phyloP scores from a whole-genome alignment of 1,284 basidiomycete genomes.

The Microbotryomycetes sp. region DNA sequence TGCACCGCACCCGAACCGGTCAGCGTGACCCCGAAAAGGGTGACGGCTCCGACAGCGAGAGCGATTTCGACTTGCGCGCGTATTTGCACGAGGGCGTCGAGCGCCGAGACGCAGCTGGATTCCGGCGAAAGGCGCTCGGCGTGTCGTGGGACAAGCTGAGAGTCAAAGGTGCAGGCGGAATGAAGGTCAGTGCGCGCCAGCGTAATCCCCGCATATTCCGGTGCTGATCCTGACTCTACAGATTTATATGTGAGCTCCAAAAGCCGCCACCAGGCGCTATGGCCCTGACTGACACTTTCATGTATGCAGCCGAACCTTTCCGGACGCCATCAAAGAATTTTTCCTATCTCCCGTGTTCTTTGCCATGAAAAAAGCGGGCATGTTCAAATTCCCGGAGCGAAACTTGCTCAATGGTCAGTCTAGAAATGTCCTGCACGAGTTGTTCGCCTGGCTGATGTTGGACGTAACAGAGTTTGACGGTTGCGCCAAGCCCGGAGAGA shows the following conservation, averaged over 20 bases:
- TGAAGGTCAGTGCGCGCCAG: conserved; percentile 39
- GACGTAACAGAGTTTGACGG: conserved; percentile 52
- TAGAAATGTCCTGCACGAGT: neutral
- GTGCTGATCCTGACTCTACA: conserved; percentile 32
- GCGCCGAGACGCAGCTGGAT: conserved; percentile 59
- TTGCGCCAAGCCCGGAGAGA: conserved; percentile 58
- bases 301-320: conserved; percentile 36
- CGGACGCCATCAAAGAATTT: conserved; percentile 57
- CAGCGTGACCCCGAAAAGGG: conserved; percentile 21
- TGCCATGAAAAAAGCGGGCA: conserved; percentile 34
- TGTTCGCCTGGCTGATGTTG: neutral
- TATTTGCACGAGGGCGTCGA: conserved; percentile 53
- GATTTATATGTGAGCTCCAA: conserved; percentile 55
- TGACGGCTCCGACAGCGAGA: conserved; percentile 18
- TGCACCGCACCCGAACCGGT: conserved; percentile 27
- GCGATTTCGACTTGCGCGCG: conserved; percentile 61
- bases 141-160: conserved; percentile 68
- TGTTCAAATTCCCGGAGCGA: conserved; percentile 33
- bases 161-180: conserved; percentile 62
- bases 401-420: conserved; percentile 34
- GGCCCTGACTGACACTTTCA: conserved; percentile 13
- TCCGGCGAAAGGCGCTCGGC: conserved; percentile 70
- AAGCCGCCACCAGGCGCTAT: too few relatives aligned
- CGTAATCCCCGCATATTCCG: conserved; percentile 12
- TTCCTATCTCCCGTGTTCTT: conserved; percentile 50